phyloP scores from a whole-genome alignment of 108 stramenopile species.

The Craspedostauros australis region DNA sequence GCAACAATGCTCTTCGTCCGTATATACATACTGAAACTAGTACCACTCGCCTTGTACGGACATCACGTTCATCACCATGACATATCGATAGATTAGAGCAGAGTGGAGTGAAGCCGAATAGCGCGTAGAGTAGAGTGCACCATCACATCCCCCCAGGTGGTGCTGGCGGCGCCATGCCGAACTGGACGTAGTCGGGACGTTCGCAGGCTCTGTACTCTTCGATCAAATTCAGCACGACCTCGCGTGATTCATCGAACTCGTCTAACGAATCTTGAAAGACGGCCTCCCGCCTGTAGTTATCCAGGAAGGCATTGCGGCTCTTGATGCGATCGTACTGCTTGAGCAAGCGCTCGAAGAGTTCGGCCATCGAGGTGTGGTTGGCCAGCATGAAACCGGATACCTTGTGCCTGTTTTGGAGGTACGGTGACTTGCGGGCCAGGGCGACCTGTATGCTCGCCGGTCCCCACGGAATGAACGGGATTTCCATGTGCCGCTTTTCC shows the following conservation, averaged over 20 bases:
- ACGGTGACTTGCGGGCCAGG: conserved; percentile 92
- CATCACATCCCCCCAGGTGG: no score
- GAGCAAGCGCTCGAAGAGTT: conserved; percentile 88
- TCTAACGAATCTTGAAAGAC: conserved; percentile 94
- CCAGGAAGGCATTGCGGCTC: conserved; percentile 95
- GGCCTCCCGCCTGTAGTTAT: conserved; percentile 93
- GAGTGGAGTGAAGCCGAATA: no score
- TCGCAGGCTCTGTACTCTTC: conserved; percentile 98
- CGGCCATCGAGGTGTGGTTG: conserved; percentile 96
- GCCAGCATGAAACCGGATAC: conserved; percentile 97
- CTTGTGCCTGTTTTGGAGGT: conserved; percentile 87
- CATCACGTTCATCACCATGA: no score
- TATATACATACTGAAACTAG: no score
- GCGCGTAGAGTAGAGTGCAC: no score
- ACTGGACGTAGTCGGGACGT: conserved; percentile 92
- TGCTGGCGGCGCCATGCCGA: conserved; percentile 46
- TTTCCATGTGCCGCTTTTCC: conserved; percentile 77
- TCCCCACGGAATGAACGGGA: conserved; percentile 98
- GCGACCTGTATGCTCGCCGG: conserved; percentile 98
- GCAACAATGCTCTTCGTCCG: no score
- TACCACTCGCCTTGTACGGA: no score
- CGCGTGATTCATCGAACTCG: conserved; percentile 94
- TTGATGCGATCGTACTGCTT: conserved; percentile 91
- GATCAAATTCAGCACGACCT: conserved; percentile 89
- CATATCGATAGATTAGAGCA: no score